Evolutionary conservation across 768 basidiomycete genomes (phyloP).

Genomic region (Candolleomyces eurysporus): DNA sequence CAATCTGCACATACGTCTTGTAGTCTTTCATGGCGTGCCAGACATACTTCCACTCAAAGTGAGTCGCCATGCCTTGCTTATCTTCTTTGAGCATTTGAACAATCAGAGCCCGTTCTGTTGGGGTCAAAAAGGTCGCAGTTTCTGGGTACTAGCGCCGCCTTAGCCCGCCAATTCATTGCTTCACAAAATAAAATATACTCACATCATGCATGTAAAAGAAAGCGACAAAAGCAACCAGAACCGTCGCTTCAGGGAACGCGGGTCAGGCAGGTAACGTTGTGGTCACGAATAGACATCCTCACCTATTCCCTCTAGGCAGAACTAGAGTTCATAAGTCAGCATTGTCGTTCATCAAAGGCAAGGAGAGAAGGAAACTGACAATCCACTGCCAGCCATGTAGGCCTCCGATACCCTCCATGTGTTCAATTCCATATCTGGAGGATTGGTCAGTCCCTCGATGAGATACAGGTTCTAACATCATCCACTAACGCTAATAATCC

Average conservation of each 20-base stretch:
- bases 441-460: slow-evolving; percentile 18
- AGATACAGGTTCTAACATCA: background rate
- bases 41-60: slow-evolving; percentile 44
- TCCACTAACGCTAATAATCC: slow-evolving; percentile 42
- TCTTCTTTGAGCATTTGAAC: slow-evolving; percentile 44
- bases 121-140: slow-evolving; percentile 54
- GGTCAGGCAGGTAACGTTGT: no score
- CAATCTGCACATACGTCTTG: slow-evolving; percentile 38
- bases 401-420: slow-evolving; percentile 39
- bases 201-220: slow-evolving; percentile 59
- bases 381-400: slow-evolving; percentile 51
- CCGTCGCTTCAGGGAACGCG: slow-evolving; percentile 20
- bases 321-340: slow-evolving; percentile 22
- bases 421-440: slow-evolving; percentile 40
- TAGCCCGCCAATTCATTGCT: background rate
- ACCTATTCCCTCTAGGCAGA: slow-evolving; percentile 43
- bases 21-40: slow-evolving; percentile 49
- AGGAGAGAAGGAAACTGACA: slow-evolving; percentile 23
- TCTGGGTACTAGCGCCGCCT: slow-evolving; percentile 44
- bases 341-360: background rate
- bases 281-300: no score
- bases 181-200: slow-evolving; percentile 7
- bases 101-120: slow-evolving; percentile 38
- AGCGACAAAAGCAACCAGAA: slow-evolving; percentile 38
- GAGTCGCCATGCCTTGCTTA: slow-evolving; percentile 41